These are phyloP conservation scores for Metschnikowia santaceciliae DNA, from an alignment of 805 yeast genomes.

Conservation along the genomic window DNA sequence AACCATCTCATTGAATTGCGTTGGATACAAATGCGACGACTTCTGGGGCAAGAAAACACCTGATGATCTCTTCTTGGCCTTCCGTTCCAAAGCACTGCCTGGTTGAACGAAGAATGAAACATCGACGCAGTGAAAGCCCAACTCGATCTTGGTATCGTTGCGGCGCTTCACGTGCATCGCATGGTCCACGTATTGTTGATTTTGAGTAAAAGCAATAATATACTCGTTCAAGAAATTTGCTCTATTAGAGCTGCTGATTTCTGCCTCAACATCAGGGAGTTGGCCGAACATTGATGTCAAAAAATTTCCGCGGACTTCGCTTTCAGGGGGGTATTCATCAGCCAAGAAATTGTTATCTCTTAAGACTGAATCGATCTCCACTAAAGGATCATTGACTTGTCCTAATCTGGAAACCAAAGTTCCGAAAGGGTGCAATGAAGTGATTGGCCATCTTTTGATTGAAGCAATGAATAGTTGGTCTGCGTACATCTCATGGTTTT, in stretches of 20 bases:
- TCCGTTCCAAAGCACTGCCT: constrained; percentile 77
- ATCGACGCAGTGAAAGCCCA: constrained; percentile 86
- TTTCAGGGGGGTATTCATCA: constrained; percentile 66
- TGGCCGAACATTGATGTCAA: constrained; percentile 26
- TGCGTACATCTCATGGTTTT: constrained; percentile 79
- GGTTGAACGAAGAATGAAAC: constrained; percentile 66
- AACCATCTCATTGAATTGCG: constrained; percentile 52
- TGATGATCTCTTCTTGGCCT: constrained; percentile 85
- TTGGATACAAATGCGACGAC: constrained; percentile 64
- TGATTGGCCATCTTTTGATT: constrained; percentile 98
- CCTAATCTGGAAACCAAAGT: constrained; percentile 87
- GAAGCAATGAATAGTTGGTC: constrained; percentile 88
- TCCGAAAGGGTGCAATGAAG: constrained; percentile 97
- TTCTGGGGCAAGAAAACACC: constrained; percentile 85
- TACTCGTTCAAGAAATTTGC: constrained; percentile 56
- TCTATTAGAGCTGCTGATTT: constrained; percentile 38
- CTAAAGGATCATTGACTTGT: constrained; percentile 64
- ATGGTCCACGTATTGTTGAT: constrained; percentile 61
- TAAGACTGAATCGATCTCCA: constrained; percentile 83
- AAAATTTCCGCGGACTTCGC: constrained; percentile 18
- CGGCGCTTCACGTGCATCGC: constrained; percentile 75
- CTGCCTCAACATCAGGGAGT: constrained; percentile 38
- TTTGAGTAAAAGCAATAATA: constrained; percentile 59
- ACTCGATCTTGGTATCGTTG: constrained; percentile 58
- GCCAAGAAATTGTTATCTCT: constrained; percentile 82